These are phyloP conservation scores for Chrysoporthe puriensis DNA, from an alignment of 2,329 filamentous ascomycete genomes.

Conservation along the genomic window DNA sequence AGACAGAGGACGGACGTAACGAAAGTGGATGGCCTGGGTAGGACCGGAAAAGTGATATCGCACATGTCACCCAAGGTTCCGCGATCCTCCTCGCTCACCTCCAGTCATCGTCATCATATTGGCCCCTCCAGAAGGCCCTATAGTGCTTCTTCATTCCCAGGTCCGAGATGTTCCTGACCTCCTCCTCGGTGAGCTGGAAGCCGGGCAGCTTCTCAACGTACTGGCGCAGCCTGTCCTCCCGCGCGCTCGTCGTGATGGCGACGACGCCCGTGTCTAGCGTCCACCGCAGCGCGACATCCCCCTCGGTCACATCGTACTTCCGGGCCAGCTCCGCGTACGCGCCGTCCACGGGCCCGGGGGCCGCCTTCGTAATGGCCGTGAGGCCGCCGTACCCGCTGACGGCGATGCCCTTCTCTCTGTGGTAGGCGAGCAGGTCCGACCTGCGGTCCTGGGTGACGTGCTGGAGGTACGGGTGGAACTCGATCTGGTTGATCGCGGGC, in stretches of 20 bases:
- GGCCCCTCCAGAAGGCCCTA: slow-evolving; percentile 20
- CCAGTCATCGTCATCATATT: slow-evolving; percentile 23
- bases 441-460: slow-evolving; percentile 17
- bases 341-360: slow-evolving; percentile 56
- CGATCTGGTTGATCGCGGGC: slow-evolving; percentile 75
- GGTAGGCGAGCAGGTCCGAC: slow-evolving; percentile 54
- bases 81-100: slow-evolving; percentile 7
- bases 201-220: slow-evolving; percentile 51
- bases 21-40: no score
- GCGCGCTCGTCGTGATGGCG: slow-evolving; percentile 58
- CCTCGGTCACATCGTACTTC: slow-evolving; percentile 62
- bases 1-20: no score
- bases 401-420: slow-evolving; percentile 48
- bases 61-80: no score
- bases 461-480: slow-evolving; percentile 70
- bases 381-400: slow-evolving; percentile 61
- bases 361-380: slow-evolving; percentile 46
- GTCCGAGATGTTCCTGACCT: slow-evolving; percentile 53
- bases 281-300: slow-evolving; percentile 64
- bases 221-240: slow-evolving; percentile 54
- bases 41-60: neutral
- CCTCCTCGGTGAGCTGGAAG: slow-evolving; percentile 59
- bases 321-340: slow-evolving; percentile 50
- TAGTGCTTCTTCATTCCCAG: slow-evolving; percentile 26
- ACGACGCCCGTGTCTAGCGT: slow-evolving; percentile 47